Percentiles rank a stretch among this genome's conserved stretches.
These are phyloP conservation scores for Mangifera indica DNA, from an alignment of 345 rosid genomes.

Conservation along the genomic window DNA sequence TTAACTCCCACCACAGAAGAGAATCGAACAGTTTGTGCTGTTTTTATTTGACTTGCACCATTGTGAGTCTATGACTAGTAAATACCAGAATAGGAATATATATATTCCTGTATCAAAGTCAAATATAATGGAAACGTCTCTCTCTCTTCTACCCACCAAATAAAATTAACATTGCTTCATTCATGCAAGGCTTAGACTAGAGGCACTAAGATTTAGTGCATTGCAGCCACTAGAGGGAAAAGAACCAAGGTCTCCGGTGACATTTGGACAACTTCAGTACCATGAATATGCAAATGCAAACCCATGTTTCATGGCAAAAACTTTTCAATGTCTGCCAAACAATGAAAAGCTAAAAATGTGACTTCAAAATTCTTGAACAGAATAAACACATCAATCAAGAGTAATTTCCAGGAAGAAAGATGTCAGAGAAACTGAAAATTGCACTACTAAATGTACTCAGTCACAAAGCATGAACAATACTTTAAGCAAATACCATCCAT, in stretches of 20 bases:
- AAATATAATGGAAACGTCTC: background rate
- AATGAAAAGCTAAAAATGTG: background rate
- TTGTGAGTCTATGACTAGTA: background rate
- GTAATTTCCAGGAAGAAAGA: too few relatives aligned
- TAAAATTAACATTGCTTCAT: background rate
- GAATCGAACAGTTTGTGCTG: background rate
- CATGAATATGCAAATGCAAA: background rate
- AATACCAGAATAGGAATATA: background rate
- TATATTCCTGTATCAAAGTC: constrained; percentile 8
- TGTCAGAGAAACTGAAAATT: too few relatives aligned
- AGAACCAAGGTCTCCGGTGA: background rate
- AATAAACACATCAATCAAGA: too few relatives aligned
- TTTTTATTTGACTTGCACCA: background rate
- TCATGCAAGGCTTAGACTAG: background rate
- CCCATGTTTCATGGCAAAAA: background rate
- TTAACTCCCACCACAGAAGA: background rate
- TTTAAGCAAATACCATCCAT: too few relatives aligned
- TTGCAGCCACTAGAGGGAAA: background rate
- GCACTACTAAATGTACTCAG: too few relatives aligned
- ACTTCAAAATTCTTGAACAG: background rate
- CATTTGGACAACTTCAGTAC: background rate
- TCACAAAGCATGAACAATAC: too few relatives aligned
- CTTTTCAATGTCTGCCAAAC: background rate
- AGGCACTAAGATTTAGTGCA: constrained; percentile 3
- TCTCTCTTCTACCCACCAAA: background rate